Evolutionary conservation across 2,329 filamentous ascomycete genomes (phyloP).

Genomic region (Chrysosporium queenslandicum): DNA sequence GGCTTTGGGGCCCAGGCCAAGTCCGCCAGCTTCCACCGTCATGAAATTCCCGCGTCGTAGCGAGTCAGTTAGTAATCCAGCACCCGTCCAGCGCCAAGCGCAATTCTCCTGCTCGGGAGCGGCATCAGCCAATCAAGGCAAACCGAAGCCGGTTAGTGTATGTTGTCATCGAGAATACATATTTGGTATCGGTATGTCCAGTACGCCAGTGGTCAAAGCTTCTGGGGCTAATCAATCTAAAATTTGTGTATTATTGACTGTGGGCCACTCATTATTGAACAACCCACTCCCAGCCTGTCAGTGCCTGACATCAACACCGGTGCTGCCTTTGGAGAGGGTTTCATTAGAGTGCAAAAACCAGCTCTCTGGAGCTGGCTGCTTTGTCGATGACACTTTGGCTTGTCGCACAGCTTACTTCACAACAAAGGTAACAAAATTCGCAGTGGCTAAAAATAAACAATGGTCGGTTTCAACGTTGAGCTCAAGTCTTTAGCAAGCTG

Average conservation of each 20-base stretch:
- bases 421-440: neutral
- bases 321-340: neutral
- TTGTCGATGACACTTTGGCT: neutral
- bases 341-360: too few relatives aligned
- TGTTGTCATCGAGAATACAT: neutral
- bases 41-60: neutral
- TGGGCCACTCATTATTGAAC: constrained; percentile 2
- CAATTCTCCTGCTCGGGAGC: neutral
- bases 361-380: too few relatives aligned
- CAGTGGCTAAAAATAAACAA: neutral
- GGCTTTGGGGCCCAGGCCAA: neutral
- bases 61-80: neutral
- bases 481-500: too few relatives aligned
- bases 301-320: neutral
- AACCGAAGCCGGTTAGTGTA: neutral
- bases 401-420: neutral
- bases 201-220: constrained; percentile 2
- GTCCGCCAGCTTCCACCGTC: neutral
- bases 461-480: too few relatives aligned
- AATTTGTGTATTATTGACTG: neutral
- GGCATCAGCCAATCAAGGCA: neutral
- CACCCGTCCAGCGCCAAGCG: neutral
- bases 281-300: neutral
- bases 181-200: neutral
- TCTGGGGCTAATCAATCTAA: neutral